Evolutionary conservation across 1,139 yeast genomes (phyloP).

Genomic region (Candida smagusa): DNA sequence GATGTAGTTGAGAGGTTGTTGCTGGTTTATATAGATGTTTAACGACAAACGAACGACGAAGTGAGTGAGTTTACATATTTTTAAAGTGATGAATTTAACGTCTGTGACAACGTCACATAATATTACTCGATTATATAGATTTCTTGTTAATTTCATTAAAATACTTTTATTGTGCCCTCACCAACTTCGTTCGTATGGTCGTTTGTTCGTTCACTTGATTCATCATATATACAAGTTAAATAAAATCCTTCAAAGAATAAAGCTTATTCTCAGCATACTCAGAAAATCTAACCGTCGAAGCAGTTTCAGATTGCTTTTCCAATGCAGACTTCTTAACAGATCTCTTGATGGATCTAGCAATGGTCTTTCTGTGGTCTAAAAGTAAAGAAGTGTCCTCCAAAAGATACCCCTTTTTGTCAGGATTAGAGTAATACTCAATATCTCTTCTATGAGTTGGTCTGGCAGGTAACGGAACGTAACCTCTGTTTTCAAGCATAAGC

Average conservation of each 20-base stretch:
- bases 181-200: too few species aligned
- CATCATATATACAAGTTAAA: not conserved
- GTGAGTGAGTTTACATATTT: too few species aligned
- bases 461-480: constrained; percentile 80
- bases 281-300: constrained; percentile 23
- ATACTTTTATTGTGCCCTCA: too few species aligned
- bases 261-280: constrained; percentile 15
- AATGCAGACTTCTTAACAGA: constrained; percentile 24
- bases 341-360: constrained; percentile 12
- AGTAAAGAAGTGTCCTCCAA: constrained; percentile 36
- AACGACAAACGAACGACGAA: too few species aligned
- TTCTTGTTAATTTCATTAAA: too few species aligned
- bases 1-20: constrained; percentile 36
- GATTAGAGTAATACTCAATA: constrained; percentile 71
- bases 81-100: too few species aligned
- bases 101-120: too few species aligned
- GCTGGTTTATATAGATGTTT: constrained; percentile 34
- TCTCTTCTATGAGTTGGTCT: constrained; percentile 84
- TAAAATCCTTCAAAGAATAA: constrained; percentile 5
- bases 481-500: constrained; percentile 62
- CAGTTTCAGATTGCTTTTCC: constrained; percentile 29
- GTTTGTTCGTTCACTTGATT: too few species aligned
- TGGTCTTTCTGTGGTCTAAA: constrained; percentile 32
- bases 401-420: constrained; percentile 74
- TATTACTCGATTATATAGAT: too few species aligned